Conservation (phyloP, 2,329 filamentous ascomycete species). For the Ophiostoma ulmi region DNA sequence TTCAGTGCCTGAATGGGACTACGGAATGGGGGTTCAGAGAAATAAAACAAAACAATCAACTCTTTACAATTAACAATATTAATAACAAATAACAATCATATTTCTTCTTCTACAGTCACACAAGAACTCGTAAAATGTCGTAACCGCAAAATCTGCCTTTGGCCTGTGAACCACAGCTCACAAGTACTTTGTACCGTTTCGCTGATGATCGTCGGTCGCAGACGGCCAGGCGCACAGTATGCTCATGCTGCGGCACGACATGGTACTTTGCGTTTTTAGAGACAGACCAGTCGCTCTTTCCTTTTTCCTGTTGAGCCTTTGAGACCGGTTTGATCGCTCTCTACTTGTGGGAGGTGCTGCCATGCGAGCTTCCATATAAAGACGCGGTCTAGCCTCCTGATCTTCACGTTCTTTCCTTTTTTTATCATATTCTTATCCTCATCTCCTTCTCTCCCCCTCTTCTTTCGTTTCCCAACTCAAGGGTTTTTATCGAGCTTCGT, state of each 20-base stretch:
- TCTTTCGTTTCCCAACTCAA: background rate
- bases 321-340: background rate
- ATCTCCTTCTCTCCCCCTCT: background rate
- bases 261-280: background rate
- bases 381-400: conserved; percentile 3
- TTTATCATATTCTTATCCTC: background rate
- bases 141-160: background rate
- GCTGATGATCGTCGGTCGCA: background rate
- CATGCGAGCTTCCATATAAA: background rate
- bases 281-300: background rate
- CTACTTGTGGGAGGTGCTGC: background rate
- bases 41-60: background rate
- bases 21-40: background rate
- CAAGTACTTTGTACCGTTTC: background rate
- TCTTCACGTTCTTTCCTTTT: conserved; percentile 2
- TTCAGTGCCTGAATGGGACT: background rate
- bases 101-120: background rate
- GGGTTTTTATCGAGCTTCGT: background rate
- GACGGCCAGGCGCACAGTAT: background rate
- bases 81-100: background rate
- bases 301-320: background rate
- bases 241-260: background rate
- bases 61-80: background rate
- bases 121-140: background rate
- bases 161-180: background rate